Evolutionary conservation across 2,329 filamentous ascomycete species (phyloP).

Genomic region (Penicillium sp.): DNA sequence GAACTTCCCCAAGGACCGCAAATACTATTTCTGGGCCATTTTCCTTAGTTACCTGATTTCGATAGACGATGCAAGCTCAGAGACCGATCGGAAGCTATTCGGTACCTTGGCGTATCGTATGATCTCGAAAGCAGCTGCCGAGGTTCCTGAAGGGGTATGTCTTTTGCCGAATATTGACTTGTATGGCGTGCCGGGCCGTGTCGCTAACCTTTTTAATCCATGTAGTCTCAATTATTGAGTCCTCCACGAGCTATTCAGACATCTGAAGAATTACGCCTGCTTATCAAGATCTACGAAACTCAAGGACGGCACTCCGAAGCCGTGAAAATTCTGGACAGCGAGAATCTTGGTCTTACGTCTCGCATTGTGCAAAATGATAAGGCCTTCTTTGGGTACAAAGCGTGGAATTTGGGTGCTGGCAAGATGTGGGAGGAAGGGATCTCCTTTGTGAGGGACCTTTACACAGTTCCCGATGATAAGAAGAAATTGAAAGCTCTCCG

Average conservation of each 20-base stretch:
- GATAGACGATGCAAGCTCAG: constrained; percentile 38
- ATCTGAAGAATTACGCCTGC: constrained; percentile 49
- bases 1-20: constrained; percentile 50
- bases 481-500: constrained; percentile 32
- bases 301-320: constrained; percentile 45
- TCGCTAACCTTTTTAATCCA: background rate
- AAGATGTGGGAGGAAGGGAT: constrained; percentile 44
- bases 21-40: constrained; percentile 54
- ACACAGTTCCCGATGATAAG: constrained; percentile 39
- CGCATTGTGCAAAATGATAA: constrained; percentile 48
- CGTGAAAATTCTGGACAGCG: constrained; percentile 45
- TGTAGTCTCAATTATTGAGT: constrained; percentile 44
- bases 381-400: constrained; percentile 43
- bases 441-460: constrained; percentile 39
- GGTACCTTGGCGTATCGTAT: constrained; percentile 55
- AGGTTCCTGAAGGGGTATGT: constrained; percentile 35
- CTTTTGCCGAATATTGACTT: background rate
- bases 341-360: constrained; percentile 46
- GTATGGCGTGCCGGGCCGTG: background rate
- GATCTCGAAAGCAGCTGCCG: constrained; percentile 50
- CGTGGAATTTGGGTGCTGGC: constrained; percentile 40
- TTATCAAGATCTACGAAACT: constrained; percentile 47
- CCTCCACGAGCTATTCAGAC: constrained; percentile 48
- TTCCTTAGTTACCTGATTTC: constrained; percentile 49
- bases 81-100: constrained; percentile 49